phyloP scores from a whole-genome alignment of 2,329 filamentous ascomycete species.

The Xylaria digitata region DNA sequence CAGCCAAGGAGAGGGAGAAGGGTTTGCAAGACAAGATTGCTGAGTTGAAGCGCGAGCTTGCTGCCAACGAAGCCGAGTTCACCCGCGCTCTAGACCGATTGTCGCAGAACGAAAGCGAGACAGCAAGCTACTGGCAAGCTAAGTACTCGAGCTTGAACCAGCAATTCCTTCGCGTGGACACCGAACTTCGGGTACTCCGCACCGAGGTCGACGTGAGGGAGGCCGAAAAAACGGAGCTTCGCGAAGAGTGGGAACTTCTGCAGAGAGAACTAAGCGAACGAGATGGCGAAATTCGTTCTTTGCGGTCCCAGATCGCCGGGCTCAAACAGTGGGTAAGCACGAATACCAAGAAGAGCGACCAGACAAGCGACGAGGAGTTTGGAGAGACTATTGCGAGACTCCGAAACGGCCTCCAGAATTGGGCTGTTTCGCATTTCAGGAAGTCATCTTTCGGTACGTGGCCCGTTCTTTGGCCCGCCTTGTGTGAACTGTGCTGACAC shows the following conservation, averaged over 20 bases:
- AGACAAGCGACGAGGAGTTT: slow-evolving; percentile 74
- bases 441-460: slow-evolving; percentile 67
- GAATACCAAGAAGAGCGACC: slow-evolving; percentile 70
- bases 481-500: slow-evolving; percentile 13
- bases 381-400: slow-evolving; percentile 70
- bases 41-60: slow-evolving; percentile 64
- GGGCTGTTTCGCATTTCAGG: slow-evolving; percentile 77
- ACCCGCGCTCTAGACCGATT: slow-evolving; percentile 64
- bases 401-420: slow-evolving; percentile 77
- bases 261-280: slow-evolving; percentile 58
- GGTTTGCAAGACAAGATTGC: slow-evolving; percentile 61
- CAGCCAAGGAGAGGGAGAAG: slow-evolving; percentile 46
- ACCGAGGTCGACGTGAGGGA: slow-evolving; percentile 62
- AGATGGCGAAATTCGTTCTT: slow-evolving; percentile 67
- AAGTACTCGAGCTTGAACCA: slow-evolving; percentile 65
- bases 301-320: slow-evolving; percentile 71
- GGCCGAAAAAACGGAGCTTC: slow-evolving; percentile 61
- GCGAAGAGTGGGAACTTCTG: slow-evolving; percentile 61
- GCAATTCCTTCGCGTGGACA: slow-evolving; percentile 63
- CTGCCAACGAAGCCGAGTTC: slow-evolving; percentile 65
- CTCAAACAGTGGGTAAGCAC: slow-evolving; percentile 79
- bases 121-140: slow-evolving; percentile 67
- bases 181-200: slow-evolving; percentile 63
- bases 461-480: slow-evolving; percentile 1
- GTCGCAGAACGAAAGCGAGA: slow-evolving; percentile 65